Evolutionary conservation across 371 early-diverging fungal genomes (phyloP).

Genomic region (Dichotomocladium elegans): DNA sequence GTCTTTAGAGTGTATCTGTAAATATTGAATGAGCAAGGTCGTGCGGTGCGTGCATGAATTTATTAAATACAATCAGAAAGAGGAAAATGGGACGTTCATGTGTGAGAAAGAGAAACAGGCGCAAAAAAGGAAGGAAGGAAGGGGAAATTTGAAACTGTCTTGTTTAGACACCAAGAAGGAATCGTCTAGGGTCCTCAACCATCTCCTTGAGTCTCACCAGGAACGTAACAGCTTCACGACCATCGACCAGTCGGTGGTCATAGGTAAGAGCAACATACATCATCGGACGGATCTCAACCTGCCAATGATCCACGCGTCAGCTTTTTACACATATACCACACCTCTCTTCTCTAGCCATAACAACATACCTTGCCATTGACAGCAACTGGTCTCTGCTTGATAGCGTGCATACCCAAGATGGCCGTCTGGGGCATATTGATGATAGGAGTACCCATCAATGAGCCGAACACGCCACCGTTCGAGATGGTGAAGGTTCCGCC

Average conservation of each 20-base stretch:
- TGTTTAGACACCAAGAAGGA: conserved; percentile 78
- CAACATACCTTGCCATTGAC: conserved; percentile 81
- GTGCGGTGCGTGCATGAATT: not conserved
- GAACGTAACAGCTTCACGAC: conserved; percentile 98
- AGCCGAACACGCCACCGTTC: conserved; percentile 98
- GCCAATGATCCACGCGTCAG: conserved; percentile 1
- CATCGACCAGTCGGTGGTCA: conserved; percentile 97
- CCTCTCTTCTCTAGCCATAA: not conserved
- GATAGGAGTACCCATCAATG: conserved; percentile 95
- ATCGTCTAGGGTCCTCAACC: conserved; percentile 92
- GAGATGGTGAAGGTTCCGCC: conserved; percentile 99
- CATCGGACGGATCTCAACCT: conserved; percentile 95
- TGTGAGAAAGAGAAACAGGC: too few relatives aligned
- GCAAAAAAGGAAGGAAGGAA: not conserved
- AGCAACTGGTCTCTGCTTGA: conserved; percentile 93
- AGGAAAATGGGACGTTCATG: too few relatives aligned
- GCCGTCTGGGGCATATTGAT: conserved; percentile 97
- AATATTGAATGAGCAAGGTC: not conserved
- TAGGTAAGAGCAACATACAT: conserved; percentile 98
- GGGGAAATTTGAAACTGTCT: not conserved
- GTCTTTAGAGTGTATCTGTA: too few relatives aligned
- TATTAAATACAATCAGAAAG: conserved; percentile 1
- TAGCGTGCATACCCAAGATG: conserved; percentile 97
- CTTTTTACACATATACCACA: not conserved
- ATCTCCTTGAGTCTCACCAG: conserved; percentile 93